A percentile compares a stretch with the other conserved stretches of the same genome.
Conservation (phyloP, 2,329 filamentous ascomycete genomes). For the Chaetomiaceae sp. region DNA sequence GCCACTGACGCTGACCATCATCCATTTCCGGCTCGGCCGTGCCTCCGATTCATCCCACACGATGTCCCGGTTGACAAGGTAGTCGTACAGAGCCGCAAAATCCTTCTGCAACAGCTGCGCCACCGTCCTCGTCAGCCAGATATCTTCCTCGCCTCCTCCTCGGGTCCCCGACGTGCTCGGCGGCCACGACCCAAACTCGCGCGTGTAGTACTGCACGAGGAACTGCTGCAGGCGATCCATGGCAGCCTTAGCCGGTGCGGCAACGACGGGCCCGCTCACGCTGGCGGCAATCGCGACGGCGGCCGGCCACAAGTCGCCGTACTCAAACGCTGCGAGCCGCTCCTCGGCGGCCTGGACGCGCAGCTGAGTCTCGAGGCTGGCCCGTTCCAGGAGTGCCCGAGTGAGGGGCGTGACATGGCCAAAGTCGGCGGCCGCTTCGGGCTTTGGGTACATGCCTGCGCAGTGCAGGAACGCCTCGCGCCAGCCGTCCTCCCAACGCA, state of each 20-base stretch:
- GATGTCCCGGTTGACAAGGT: conserved; percentile 61
- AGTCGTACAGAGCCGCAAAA: conserved; percentile 64
- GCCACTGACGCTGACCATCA: conserved; percentile 47
- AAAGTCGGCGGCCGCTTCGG: conserved; percentile 52
- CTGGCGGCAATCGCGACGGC: conserved; percentile 27
- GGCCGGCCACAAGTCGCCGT: conserved; percentile 53
- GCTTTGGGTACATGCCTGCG: conserved; percentile 53
- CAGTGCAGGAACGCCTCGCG: conserved; percentile 62
- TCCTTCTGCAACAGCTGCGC: conserved; percentile 55
- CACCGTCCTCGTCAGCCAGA: conserved; percentile 57
- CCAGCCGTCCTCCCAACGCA: conserved; percentile 62
- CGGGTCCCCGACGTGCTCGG: conserved; percentile 29
- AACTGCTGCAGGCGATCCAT: conserved; percentile 58
- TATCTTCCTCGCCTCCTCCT: conserved; percentile 34
- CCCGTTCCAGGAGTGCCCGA: conserved; percentile 55
- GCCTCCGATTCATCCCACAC: conserved; percentile 59
- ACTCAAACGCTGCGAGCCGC: conserved; percentile 54
- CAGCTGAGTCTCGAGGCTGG: conserved; percentile 55
- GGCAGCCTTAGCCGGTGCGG: conserved; percentile 42
- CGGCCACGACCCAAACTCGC: conserved; percentile 56
- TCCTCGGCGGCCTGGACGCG: conserved; percentile 58
- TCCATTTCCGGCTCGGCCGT: conserved; percentile 57
- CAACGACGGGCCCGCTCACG: conserved; percentile 26
- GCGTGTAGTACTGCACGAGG: conserved; percentile 51
- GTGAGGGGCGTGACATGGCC: conserved; percentile 55